Base-by-base conservation (phyloP, 345 rosid species). In the Ceriops zippeliana region DNA sequence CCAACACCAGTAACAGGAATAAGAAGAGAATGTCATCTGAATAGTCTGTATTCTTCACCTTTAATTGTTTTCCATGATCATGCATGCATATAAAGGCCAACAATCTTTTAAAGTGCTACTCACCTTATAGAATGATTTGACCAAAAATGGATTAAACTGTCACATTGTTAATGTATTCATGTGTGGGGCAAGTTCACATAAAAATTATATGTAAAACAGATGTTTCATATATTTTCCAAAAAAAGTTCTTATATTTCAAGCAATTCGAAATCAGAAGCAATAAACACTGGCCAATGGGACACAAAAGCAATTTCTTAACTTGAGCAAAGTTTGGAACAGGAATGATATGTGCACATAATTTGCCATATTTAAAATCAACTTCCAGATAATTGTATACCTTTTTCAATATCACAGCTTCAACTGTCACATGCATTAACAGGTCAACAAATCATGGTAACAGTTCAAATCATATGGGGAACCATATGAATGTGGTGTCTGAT, bases 71-170 rank as follows among this genome's bases (percentile, higher is more conserved):
- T 42, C 49, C 49, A 13, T 42, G 19, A 3, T 11, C 19, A 42
- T 42, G 0, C 2, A 38, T 38, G 47, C 15, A 38, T 38, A 38
- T 9, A 38, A 38, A 42, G 17, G 16, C 16, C 49, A 42, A 42
- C 16, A 42, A 42, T 42, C 17, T 13, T 42, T 42, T 42, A 42
- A 42, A 13, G 17, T 42, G 49, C 49, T 42, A 13, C 49, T 13
- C 19, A 13, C 13, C 65, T 60, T 51, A 57, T 9, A 30, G 65
- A 58, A 38, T 58, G 47, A 68, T 42, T 70, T 8, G 60, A 62
- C 27, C 53, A 35, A 54, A 61, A 49, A 34, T 54, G 47, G 47
- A 16, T 42, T 42, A 13, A 3, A 11, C 17, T 42, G 13, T 13
- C 19, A 3, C 49, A 11, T 17, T 42, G 49, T 42, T 13, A 42